These are phyloP conservation scores for Cucurbita argyrosperma DNA, from an alignment of 306 rosid species.

Conservation along the genomic window DNA sequence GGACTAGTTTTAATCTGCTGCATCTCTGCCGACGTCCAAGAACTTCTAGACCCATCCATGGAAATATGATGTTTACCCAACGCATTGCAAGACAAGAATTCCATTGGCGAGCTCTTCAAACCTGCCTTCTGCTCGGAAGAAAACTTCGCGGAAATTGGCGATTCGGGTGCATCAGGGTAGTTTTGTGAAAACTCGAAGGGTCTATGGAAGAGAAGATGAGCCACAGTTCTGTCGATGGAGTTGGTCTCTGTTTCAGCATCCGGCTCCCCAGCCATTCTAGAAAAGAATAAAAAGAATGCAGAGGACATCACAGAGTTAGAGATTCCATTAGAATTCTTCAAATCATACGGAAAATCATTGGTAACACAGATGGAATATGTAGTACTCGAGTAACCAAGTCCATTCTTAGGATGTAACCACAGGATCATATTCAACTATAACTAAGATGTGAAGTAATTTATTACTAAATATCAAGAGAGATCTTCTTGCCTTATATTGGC, in stretches of 20 bases:
- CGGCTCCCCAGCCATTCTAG: conserved; percentile 31
- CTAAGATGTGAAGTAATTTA: neutral
- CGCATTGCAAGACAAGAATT: conserved; percentile 23
- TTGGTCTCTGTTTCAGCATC: conserved; percentile 74
- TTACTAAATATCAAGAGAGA: neutral
- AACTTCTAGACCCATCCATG: conserved; percentile 22
- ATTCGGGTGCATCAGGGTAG: conserved; percentile 30
- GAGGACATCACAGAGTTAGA: neutral
- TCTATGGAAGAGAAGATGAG: conserved; percentile 80
- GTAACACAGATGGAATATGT: neutral
- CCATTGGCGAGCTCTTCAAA: conserved; percentile 17
- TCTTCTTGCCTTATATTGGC: neutral
- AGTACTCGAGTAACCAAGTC: neutral
- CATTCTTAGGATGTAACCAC: neutral
- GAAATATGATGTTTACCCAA: conserved; percentile 20
- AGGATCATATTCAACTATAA: neutral
- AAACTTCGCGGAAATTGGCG: conserved; percentile 28
- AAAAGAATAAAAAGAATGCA: conserved; percentile 9
- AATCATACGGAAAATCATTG: neutral
- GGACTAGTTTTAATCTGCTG: conserved; percentile 24
- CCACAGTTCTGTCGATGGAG: conserved; percentile 75
- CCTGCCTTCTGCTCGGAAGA: conserved; percentile 22
- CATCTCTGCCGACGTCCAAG: conserved; percentile 17
- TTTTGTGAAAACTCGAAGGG: conserved; percentile 42
- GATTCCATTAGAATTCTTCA: neutral